Percentiles rank a stretch among this genome's conserved stretches.
These are phyloP conservation scores for Garcileccinum viscosum DNA, from an alignment of 1,284 basidiomycete genomes.

Conservation along the genomic window DNA sequence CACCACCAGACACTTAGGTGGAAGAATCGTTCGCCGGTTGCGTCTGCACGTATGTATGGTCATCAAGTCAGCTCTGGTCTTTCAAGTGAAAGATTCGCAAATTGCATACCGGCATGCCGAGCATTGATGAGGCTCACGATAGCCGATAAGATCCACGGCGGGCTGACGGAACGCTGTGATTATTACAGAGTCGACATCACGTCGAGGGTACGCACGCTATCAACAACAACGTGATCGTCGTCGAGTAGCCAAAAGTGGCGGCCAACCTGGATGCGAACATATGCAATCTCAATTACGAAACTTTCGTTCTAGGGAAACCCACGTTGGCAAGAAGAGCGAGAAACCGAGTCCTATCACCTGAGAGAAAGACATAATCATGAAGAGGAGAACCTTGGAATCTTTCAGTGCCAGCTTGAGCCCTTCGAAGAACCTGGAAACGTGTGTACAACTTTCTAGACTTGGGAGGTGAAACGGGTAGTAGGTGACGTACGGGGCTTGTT, in stretches of 20 bases:
- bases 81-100: background rate
- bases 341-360: background rate
- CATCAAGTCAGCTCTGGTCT: background rate
- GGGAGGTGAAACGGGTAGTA: too few relatives aligned
- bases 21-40: constrained; percentile 4
- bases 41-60: background rate
- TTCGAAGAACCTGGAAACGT: background rate
- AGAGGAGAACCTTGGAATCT: background rate
- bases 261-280: background rate
- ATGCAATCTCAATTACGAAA: too few relatives aligned
- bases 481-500: background rate
- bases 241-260: constrained; percentile 1
- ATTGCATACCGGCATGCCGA: constrained; percentile 64
- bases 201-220: background rate
- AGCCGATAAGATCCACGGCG: constrained; percentile 68
- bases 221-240: background rate
- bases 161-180: too few relatives aligned
- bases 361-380: background rate
- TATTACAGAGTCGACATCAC: too few relatives aligned
- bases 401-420: background rate
- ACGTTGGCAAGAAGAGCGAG: background rate
- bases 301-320: too few relatives aligned
- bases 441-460: too few relatives aligned
- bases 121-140: constrained; percentile 63
- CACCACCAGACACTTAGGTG: constrained; percentile 45